A percentile compares a stretch with the other conserved stretches of the same genome.
phyloP scores from a whole-genome alignment of 768 basidiomycete species.

The Bullera alba region DNA sequence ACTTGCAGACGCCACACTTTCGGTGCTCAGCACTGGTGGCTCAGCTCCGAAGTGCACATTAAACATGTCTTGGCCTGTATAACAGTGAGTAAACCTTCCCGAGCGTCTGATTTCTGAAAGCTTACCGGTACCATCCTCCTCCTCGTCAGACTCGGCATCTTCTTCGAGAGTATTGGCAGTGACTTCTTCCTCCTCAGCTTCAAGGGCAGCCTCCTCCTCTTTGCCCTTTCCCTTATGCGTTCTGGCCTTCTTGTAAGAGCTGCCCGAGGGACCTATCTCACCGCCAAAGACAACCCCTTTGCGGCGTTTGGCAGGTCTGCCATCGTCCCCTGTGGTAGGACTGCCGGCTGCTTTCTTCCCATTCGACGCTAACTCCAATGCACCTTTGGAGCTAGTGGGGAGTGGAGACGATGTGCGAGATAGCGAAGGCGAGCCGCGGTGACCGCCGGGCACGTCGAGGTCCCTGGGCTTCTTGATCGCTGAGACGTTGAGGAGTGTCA shows the following conservation, averaged over 20 bases:
- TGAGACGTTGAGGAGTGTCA: conserved; percentile 85
- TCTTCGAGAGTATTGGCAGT: conserved; percentile 1
- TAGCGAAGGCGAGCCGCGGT: conserved; percentile 22
- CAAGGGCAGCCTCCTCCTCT: conserved; percentile 8
- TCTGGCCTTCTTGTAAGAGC: conserved; percentile 19
- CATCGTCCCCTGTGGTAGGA: neutral
- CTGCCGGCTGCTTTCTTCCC: conserved; percentile 3
- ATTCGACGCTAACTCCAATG: conserved; percentile 40
- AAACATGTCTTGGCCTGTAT: conserved; percentile 51
- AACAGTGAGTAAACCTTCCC: conserved; percentile 1
- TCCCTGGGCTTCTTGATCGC: conserved; percentile 55
- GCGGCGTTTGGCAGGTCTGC: conserved; percentile 24
- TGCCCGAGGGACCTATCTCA: conserved; percentile 45
- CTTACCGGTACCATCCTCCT: conserved; percentile 11
- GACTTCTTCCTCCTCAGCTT: conserved; percentile 6
- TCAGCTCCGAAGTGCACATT: conserved; percentile 67
- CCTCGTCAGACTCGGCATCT: conserved; percentile 11
- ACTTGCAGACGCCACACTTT: conserved; percentile 54
- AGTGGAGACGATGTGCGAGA: conserved; percentile 1
- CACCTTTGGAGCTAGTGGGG: neutral
- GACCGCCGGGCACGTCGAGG: conserved; percentile 38
- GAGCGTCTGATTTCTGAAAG: neutral
- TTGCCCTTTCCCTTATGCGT: conserved; percentile 30
- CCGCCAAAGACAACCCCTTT: conserved; percentile 43
- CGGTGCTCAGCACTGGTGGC: conserved; percentile 47